Conservation (phyloP, 2,329 filamentous ascomycete genomes). For the Epicoccum sorghinum region DNA sequence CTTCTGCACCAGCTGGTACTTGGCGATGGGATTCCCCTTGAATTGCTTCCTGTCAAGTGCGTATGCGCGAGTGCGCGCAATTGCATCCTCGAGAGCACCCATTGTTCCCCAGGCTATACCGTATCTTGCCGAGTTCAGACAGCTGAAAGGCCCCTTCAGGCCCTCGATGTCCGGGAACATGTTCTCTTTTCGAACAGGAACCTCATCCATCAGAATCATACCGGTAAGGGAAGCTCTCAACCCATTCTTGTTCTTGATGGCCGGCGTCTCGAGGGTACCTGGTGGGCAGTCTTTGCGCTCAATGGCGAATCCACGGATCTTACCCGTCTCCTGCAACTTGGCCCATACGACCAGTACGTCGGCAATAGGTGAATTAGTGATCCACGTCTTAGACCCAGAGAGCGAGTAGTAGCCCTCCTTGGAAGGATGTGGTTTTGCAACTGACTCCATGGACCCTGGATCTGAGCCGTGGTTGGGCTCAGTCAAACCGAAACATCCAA, state of each 20-base stretch:
- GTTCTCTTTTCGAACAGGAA: slow-evolving; percentile 85
- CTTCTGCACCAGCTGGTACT: slow-evolving; percentile 97
- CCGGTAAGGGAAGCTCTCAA: slow-evolving; percentile 92
- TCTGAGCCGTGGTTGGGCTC: slow-evolving; percentile 94
- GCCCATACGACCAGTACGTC: slow-evolving; percentile 91
- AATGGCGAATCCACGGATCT: slow-evolving; percentile 91
- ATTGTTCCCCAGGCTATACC: slow-evolving; percentile 95
- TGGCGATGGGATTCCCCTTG: slow-evolving; percentile 91
- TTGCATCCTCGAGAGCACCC: slow-evolving; percentile 91
- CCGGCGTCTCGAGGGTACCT: slow-evolving; percentile 87
- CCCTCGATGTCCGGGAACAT: slow-evolving; percentile 94
- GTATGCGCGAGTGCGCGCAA: slow-evolving; percentile 80
- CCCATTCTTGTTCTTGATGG: slow-evolving; percentile 94
- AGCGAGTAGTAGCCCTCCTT: slow-evolving; percentile 83
- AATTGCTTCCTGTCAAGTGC: slow-evolving; percentile 95
- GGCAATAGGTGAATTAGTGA: slow-evolving; percentile 90
- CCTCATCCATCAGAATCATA: slow-evolving; percentile 95
- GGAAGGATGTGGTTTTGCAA: slow-evolving; percentile 80
- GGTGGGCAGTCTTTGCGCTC: slow-evolving; percentile 84
- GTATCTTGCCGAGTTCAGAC: slow-evolving; percentile 90
- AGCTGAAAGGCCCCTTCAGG: slow-evolving; percentile 86
- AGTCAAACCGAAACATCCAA: slow-evolving; percentile 88
- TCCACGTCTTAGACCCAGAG: slow-evolving; percentile 90
- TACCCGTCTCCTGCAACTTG: slow-evolving; percentile 86
- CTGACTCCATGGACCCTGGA: slow-evolving; percentile 87